phyloP scores from a whole-genome alignment of 441 rosid species.

The Populus tomentosa region DNA sequence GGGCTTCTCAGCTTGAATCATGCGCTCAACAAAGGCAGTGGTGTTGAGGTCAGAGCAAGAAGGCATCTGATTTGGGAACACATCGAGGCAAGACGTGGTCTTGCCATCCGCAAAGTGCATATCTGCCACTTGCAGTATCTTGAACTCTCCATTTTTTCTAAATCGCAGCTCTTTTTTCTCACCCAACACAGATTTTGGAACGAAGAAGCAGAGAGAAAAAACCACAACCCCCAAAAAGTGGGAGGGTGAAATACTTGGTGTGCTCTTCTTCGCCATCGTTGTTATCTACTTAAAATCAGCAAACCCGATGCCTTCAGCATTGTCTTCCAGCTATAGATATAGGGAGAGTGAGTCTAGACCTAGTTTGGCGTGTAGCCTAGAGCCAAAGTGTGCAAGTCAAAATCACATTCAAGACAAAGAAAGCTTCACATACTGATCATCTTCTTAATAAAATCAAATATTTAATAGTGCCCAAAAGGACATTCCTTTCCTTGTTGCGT shows the following conservation, averaged over 20 bases:
- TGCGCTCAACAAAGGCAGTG: conserved; percentile 54
- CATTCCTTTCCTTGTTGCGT: too few relatives aligned
- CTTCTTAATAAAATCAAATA: neutral
- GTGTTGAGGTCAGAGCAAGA: conserved; percentile 87
- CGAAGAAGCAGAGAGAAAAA: conserved; percentile 14
- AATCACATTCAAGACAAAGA: neutral
- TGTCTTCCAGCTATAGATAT: neutral
- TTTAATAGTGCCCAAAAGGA: neutral
- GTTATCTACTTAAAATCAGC: neutral
- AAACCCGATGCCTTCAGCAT: neutral
- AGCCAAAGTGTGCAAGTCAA: neutral
- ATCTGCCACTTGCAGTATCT: conserved; percentile 66
- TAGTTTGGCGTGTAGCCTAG: neutral
- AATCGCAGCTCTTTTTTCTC: conserved; percentile 41
- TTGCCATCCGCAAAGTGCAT: conserved; percentile 77
- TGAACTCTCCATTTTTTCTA: neutral
- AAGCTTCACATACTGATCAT: neutral
- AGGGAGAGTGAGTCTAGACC: neutral
- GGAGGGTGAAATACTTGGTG: neutral
- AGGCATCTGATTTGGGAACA: conserved; percentile 36
- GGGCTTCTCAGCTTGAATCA: conserved; percentile 73
- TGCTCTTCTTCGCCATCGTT: conserved; percentile 19
- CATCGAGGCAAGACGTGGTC: conserved; percentile 46
- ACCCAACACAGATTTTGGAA: conserved; percentile 13
- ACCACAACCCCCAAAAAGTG: conserved; percentile 7